Evolutionary conservation across 73 alveolate genomes (phyloP).

Genomic region (Diophrys appendiculata): DNA sequence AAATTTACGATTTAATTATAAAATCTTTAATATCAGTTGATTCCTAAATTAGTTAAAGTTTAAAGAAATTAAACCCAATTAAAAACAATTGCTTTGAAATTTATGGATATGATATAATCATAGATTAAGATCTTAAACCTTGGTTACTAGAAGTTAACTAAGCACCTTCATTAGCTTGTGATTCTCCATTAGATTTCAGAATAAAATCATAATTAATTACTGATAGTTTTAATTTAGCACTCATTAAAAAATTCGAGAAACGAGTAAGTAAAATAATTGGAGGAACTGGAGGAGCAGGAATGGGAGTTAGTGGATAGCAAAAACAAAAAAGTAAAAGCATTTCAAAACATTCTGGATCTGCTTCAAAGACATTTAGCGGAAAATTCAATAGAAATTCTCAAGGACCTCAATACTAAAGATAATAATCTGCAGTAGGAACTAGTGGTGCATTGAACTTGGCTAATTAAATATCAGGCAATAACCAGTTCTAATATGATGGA

Average conservation of each 20-base stretch:
- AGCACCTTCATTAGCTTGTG: slow-evolving; percentile 72
- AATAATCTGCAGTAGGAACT: not conserved
- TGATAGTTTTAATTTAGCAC: slow-evolving; percentile 67
- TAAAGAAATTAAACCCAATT: slow-evolving; percentile 7
- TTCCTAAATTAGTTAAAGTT: not conserved
- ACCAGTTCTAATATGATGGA: too few species aligned
- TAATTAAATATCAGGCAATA: not conserved
- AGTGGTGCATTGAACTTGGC: too few species aligned
- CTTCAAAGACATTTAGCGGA: not conserved
- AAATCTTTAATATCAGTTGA: slow-evolving; percentile 43
- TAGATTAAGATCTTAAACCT: slow-evolving; percentile 81
- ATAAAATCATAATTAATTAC: slow-evolving; percentile 73
- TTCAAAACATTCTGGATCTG: not conserved
- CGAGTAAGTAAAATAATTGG: slow-evolving; percentile 48
- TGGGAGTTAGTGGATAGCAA: too few species aligned
- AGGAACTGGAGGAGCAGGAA: too few species aligned
- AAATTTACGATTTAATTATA: slow-evolving; percentile 47
- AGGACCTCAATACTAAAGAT: not conserved
- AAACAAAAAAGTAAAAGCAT: slow-evolving; percentile 2
- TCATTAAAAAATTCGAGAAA: slow-evolving; percentile 61
- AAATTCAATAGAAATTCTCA: not conserved
- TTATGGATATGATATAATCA: slow-evolving; percentile 45
- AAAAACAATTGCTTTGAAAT: slow-evolving; percentile 47
- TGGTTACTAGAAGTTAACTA: slow-evolving; percentile 84
- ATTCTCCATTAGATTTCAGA: slow-evolving; percentile 70